Percentiles rank a stretch among this genome's conserved stretches.
Evolutionary conservation across 2,329 filamentous ascomycete genomes (phyloP).

Genomic region (Grosmannia serpens): DNA sequence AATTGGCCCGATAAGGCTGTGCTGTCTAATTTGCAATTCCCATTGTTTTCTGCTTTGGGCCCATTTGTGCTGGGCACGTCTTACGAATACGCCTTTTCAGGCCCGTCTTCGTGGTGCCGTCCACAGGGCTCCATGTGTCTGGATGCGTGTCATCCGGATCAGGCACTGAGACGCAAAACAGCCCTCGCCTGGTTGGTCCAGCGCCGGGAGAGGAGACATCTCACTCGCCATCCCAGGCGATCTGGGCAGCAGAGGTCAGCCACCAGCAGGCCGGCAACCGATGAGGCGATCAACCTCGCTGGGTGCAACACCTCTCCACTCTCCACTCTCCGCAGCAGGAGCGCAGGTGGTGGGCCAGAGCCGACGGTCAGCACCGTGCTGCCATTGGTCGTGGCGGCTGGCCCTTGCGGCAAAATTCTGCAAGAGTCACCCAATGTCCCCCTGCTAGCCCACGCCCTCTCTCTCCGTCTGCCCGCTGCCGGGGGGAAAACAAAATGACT

Average conservation of each 20-base stretch:
- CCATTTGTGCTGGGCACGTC: neutral
- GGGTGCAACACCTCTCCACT: neutral
- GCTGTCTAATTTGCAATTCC: neutral
- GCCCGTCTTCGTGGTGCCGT: neutral
- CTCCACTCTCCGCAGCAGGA: neutral
- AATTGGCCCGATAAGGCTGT: neutral
- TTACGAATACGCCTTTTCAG: neutral
- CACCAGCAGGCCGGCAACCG: neutral
- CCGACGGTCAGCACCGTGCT: neutral
- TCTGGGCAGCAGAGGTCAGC: neutral
- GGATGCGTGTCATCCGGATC: neutral
- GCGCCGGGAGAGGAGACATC: neutral
- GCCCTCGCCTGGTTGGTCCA: neutral
- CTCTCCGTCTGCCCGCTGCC: neutral
- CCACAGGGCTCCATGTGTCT: neutral
- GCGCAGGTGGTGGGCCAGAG: neutral
- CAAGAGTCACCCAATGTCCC: neutral
- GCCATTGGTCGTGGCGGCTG: neutral
- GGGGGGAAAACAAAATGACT: neutral
- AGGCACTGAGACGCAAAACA: neutral
- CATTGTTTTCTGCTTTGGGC: no score
- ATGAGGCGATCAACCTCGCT: neutral
- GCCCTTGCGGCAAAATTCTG: neutral
- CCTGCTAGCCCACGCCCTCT: neutral
- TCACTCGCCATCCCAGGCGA: neutral